Percentiles rank a stretch among this genome's conserved stretches.
Evolutionary conservation across 2,329 filamentous ascomycete genomes (phyloP).

Genomic region (Reticulascus tulasneorum): DNA sequence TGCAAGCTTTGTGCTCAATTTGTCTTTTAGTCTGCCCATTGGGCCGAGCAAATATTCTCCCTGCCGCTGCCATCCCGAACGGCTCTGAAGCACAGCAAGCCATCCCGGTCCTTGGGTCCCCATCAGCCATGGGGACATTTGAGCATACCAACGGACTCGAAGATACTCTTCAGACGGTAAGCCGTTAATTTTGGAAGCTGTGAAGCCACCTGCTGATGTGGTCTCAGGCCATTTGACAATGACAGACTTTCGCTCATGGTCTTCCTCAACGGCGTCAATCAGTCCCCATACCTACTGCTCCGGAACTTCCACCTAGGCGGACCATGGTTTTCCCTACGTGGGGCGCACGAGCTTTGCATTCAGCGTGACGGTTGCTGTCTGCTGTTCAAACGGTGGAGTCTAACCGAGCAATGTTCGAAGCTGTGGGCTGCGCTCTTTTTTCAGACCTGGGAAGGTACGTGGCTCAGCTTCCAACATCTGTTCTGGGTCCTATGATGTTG

Average conservation of each 20-base stretch:
- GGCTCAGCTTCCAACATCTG: background rate
- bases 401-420: constrained; percentile 36
- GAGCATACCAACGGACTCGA: constrained; percentile 42
- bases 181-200: constrained; percentile 10
- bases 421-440: constrained; percentile 55
- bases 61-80: constrained; percentile 48
- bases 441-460: constrained; percentile 56
- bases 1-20: background rate
- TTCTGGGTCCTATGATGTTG: constrained; percentile 10
- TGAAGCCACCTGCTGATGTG: background rate
- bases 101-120: constrained; percentile 42
- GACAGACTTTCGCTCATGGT: constrained; percentile 51
- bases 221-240: constrained; percentile 23
- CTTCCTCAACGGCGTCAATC: constrained; percentile 40
- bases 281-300: constrained; percentile 43
- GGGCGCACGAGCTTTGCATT: constrained; percentile 53
- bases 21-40: constrained; percentile 45
- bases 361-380: constrained; percentile 44
- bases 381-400: constrained; percentile 49
- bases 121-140: constrained; percentile 39
- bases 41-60: constrained; percentile 59
- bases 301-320: constrained; percentile 35
- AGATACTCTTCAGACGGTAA: constrained; percentile 53
- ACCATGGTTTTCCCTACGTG: constrained; percentile 44
- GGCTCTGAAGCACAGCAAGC: constrained; percentile 34